Conservation (phyloP, 441 rosid genomes). For the Eruca vesicaria region DNA sequence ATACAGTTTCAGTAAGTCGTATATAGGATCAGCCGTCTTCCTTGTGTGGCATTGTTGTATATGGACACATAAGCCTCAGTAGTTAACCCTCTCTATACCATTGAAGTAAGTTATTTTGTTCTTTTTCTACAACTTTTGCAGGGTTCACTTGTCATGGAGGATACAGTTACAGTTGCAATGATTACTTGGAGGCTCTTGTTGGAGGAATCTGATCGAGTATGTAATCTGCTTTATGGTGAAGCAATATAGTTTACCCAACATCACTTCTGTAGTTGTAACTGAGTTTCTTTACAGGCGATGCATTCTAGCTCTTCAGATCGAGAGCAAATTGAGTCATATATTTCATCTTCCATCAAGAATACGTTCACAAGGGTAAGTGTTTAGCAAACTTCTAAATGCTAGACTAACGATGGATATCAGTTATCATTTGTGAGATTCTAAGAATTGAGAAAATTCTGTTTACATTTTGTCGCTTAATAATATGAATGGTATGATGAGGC, state of each 20-base stretch:
- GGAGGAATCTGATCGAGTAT: slow-evolving; percentile 90
- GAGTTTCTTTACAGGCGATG: slow-evolving; percentile 56
- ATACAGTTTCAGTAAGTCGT: neutral
- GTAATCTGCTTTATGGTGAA: slow-evolving; percentile 22
- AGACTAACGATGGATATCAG: neutral
- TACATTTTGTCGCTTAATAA: slow-evolving; percentile 5
- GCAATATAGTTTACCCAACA: slow-evolving; percentile 9
- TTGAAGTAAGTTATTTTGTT: slow-evolving; percentile 2
- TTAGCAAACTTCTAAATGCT: slow-evolving; percentile 6
- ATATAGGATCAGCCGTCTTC: neutral
- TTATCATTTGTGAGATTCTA: slow-evolving; percentile 1
- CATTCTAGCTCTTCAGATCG: slow-evolving; percentile 66
- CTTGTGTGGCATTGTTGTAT: slow-evolving; percentile 1
- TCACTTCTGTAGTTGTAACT: slow-evolving; percentile 17
- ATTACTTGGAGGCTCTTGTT: slow-evolving; percentile 80
- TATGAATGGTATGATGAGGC: slow-evolving; percentile 8
- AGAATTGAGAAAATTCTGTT: neutral
- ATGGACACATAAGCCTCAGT: neutral
- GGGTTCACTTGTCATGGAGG: slow-evolving; percentile 76
- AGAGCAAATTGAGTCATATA: slow-evolving; percentile 86
- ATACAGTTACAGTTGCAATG: slow-evolving; percentile 83
- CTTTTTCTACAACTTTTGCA: slow-evolving; percentile 35
- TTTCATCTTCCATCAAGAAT: slow-evolving; percentile 79
- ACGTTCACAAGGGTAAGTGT: slow-evolving; percentile 81
- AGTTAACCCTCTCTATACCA: neutral